Evolutionary conservation across 2,329 filamentous ascomycete species (phyloP).

Genomic region (Exophiala spinifera): DNA sequence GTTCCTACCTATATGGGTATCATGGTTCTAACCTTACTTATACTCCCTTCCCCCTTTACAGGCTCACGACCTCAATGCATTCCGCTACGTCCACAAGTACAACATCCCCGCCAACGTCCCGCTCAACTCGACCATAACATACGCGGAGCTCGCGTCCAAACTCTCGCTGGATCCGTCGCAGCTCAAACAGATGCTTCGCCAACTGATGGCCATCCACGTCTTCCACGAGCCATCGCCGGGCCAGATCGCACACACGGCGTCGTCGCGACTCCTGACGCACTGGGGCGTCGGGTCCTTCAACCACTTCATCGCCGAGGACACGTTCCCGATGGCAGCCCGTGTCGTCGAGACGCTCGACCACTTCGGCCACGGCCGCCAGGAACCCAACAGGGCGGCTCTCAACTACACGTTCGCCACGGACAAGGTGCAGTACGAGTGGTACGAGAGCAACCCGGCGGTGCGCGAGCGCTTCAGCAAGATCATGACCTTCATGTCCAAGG

Average conservation of each 20-base stretch:
- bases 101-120: slow-evolving; percentile 19
- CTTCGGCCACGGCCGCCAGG: slow-evolving; percentile 25
- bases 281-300: slow-evolving; percentile 15
- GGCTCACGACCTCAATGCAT: slow-evolving; percentile 24
- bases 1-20: too few species aligned
- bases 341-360: slow-evolving; percentile 30
- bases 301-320: slow-evolving; percentile 13
- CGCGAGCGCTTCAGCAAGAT: slow-evolving; percentile 14
- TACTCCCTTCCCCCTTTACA: not conserved
- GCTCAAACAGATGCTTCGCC: slow-evolving; percentile 21
- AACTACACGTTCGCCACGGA: slow-evolving; percentile 33
- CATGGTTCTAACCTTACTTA: not conserved
- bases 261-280: slow-evolving; percentile 21
- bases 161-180: slow-evolving; percentile 15
- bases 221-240: slow-evolving; percentile 21
- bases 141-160: slow-evolving; percentile 16
- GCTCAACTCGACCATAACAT: slow-evolving; percentile 17
- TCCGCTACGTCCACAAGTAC: slow-evolving; percentile 21
- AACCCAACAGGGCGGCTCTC: slow-evolving; percentile 29
- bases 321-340: slow-evolving; percentile 17
- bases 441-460: slow-evolving; percentile 12
- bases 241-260: slow-evolving; percentile 20
- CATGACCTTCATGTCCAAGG: slow-evolving; percentile 20
- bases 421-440: slow-evolving; percentile 34
- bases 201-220: slow-evolving; percentile 23